phyloP scores from a whole-genome alignment of 2,329 filamentous ascomycete genomes.

The Penicillium sp. region DNA sequence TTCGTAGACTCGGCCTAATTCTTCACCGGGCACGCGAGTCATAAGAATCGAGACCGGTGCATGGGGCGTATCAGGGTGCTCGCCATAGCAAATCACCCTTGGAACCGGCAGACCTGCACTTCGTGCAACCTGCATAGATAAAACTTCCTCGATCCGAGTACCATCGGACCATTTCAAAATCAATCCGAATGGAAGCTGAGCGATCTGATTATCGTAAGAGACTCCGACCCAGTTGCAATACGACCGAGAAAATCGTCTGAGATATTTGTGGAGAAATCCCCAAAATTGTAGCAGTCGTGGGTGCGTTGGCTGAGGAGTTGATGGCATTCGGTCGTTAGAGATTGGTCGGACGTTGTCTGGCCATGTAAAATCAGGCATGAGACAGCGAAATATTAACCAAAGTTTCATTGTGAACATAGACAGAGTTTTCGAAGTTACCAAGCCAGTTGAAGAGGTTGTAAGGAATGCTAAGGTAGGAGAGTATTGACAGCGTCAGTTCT shows the following conservation, averaged over 20 bases:
- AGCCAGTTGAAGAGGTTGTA: not conserved
- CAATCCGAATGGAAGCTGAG: slow-evolving; percentile 39
- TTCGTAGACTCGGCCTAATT: slow-evolving; percentile 34
- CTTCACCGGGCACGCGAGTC: slow-evolving; percentile 39
- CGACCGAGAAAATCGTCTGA: slow-evolving; percentile 30
- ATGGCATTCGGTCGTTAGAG: slow-evolving; percentile 20
- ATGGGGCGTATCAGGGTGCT: slow-evolving; percentile 33
- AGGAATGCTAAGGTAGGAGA: not conserved
- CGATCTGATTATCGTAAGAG: slow-evolving; percentile 34
- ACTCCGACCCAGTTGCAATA: slow-evolving; percentile 34
- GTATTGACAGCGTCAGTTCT: not conserved
- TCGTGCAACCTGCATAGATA: slow-evolving; percentile 34
- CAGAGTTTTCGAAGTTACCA: not conserved
- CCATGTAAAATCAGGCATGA: slow-evolving; percentile 25
- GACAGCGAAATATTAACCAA: slow-evolving; percentile 8
- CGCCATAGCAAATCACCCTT: slow-evolving; percentile 35
- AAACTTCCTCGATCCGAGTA: slow-evolving; percentile 36
- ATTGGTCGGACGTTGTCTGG: slow-evolving; percentile 8
- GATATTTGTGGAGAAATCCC: slow-evolving; percentile 30
- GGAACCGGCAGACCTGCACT: slow-evolving; percentile 34
- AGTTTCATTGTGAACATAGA: slow-evolving; percentile 1
- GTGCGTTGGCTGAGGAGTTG: slow-evolving; percentile 20
- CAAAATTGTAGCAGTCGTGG: slow-evolving; percentile 26
- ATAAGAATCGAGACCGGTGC: slow-evolving; percentile 40
- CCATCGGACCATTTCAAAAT: slow-evolving; percentile 43